A percentile compares a stretch with the other conserved stretches of the same genome.
These are phyloP conservation scores for Salix viminalis DNA, from an alignment of 345 rosid genomes.

Conservation along the genomic window DNA sequence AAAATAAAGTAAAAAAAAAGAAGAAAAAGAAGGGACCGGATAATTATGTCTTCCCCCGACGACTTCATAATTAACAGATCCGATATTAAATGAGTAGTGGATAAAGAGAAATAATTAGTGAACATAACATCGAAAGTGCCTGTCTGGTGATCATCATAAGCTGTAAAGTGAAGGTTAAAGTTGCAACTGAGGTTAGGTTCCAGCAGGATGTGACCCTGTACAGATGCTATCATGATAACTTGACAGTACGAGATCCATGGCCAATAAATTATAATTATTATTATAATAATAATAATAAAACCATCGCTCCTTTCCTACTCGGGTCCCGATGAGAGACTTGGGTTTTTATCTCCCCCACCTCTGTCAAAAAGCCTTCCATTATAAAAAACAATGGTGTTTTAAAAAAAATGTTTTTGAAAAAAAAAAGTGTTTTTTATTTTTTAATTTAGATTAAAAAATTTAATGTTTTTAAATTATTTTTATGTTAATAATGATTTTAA, in stretches of 20 bases:
- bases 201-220: background rate
- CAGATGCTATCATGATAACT: background rate
- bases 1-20: background rate
- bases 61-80: background rate
- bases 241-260: conserved; percentile 16
- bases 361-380: background rate
- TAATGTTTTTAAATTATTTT: too few species aligned
- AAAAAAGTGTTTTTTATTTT: too few species aligned
- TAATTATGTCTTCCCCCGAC: background rate
- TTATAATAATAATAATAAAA: background rate
- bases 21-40: background rate
- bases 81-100: background rate
- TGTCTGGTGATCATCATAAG: conserved; percentile 5
- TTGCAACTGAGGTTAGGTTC: conserved; percentile 15
- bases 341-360: background rate
- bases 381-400: too few species aligned
- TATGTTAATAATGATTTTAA: too few species aligned
- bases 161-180: conserved; percentile 10
- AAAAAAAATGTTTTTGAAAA: too few species aligned
- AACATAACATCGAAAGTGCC: conserved; percentile 11
- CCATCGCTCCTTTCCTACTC: background rate
- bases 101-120: conserved; percentile 11
- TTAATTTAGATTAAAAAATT: too few species aligned
- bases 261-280: background rate
- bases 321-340: background rate